Percentiles rank a stretch among this genome's conserved stretches.
Evolutionary conservation across 2,329 filamentous ascomycete genomes (phyloP).

Genomic region (Microcyclospora tardicrescens): DNA sequence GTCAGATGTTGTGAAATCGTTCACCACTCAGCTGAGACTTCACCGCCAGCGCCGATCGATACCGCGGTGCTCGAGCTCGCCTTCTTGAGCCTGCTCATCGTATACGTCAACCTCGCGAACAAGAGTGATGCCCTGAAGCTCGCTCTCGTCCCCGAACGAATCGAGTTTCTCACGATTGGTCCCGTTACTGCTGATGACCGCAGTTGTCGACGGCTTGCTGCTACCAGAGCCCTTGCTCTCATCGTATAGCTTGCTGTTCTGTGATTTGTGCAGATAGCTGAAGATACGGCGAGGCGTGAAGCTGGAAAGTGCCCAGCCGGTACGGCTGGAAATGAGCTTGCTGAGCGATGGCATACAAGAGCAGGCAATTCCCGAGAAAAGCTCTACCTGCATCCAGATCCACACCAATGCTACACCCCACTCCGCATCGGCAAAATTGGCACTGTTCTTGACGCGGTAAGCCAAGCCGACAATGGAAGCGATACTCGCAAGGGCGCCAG

Average conservation of each 20-base stretch:
- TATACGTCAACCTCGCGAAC: constrained; percentile 1
- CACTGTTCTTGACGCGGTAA: neutral
- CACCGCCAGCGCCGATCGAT: too few species aligned
- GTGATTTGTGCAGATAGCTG: neutral
- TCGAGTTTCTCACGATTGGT: too few species aligned
- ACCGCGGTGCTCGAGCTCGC: too few species aligned
- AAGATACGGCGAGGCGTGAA: neutral
- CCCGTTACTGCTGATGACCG: too few species aligned
- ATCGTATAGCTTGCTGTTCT: neutral
- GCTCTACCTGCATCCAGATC: neutral
- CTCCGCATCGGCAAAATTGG: neutral
- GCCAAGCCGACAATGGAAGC: neutral
- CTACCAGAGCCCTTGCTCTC: too few species aligned
- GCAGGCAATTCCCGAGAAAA: neutral
- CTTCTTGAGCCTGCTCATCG: neutral
- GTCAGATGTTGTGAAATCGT: too few species aligned
- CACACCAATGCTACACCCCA: neutral
- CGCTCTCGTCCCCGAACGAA: neutral
- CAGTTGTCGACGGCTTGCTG: too few species aligned
- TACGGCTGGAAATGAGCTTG: neutral
- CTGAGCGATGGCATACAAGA: neutral
- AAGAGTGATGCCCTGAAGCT: neutral
- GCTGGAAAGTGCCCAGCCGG: too few species aligned
- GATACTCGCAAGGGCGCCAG: neutral
- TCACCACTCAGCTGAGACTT: too few species aligned